A percentile compares a stretch with the other conserved stretches of the same genome.
These are phyloP conservation scores for Pyrenochaeta sp. DNA, from an alignment of 2,329 filamentous ascomycete species.

Conservation along the genomic window DNA sequence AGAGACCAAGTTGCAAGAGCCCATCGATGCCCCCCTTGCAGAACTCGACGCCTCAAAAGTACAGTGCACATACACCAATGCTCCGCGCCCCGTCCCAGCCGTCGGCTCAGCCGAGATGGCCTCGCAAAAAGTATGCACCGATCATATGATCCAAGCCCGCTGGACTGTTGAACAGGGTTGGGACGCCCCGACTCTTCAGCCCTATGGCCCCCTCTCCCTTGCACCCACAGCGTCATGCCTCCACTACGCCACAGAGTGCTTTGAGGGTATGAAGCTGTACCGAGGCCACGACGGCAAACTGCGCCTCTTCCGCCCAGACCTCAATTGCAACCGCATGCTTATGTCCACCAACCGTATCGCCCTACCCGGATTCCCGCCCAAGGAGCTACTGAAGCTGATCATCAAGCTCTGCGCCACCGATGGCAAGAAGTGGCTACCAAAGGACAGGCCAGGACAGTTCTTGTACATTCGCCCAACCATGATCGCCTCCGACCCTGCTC, in stretches of 20 bases:
- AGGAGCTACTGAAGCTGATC: constrained; percentile 78
- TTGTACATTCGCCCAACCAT: constrained; percentile 88
- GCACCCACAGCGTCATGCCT: constrained; percentile 83
- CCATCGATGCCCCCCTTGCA: constrained; percentile 38
- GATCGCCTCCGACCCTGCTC: constrained; percentile 81
- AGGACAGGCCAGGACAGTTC: constrained; percentile 71
- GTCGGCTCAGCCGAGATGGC: constrained; percentile 51
- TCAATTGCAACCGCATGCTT: constrained; percentile 73
- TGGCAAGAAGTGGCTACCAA: constrained; percentile 80
- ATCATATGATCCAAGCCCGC: constrained; percentile 84
- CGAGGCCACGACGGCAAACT: constrained; percentile 74
- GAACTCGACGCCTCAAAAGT: constrained; percentile 56
- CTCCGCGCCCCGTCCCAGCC: constrained; percentile 53
- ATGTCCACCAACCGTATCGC: constrained; percentile 69
- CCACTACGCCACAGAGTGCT: constrained; percentile 92
- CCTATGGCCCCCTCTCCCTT: constrained; percentile 79
- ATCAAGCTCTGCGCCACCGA: constrained; percentile 75
- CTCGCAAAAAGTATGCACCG: constrained; percentile 66
- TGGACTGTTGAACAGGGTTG: constrained; percentile 76
- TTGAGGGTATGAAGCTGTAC: constrained; percentile 83
- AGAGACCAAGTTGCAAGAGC: constrained; percentile 16
- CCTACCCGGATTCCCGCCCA: constrained; percentile 75
- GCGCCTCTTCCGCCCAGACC: constrained; percentile 78
- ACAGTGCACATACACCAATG: constrained; percentile 50
- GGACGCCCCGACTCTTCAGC: constrained; percentile 75